Evolutionary conservation across 768 basidiomycete genomes (phyloP), one percentile per base, ranked within the genome.

Genomic region (Artomyces pyxidatus): DNA sequence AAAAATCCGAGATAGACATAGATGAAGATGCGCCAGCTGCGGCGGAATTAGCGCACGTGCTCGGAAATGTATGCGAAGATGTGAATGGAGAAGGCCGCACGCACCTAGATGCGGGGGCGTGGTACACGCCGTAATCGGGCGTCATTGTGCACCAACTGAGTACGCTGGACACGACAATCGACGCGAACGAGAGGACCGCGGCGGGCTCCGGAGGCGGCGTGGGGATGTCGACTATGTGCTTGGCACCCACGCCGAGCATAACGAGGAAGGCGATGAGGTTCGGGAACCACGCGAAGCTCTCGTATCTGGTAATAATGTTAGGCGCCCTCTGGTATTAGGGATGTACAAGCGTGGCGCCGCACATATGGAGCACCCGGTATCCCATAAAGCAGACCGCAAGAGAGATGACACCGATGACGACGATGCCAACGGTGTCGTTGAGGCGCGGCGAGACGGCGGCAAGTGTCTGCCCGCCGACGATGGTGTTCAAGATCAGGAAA

Each of bases 111-210:
- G 62, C 63, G 19, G 60, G 57, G 25, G 57, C 59, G 54, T 77
- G 73, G 51, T 75, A 76, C 19, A 73, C 69, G 7, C 73, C 73
- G 45, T 75, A 76, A 49, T 78, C 76, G 1, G 73, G 63, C 0
- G 67, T 71, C 63, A 76, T 65, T 2, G 67, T 53, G 43, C 67
- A 68, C 66, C 67, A 73, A 42, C 71, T 69, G 51, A 75, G 61
- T 10, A 74, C 63, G 43, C 68, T 74, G 0, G 76, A 68, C 2
- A 69, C 68, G 25, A 74, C 54, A 1, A 70, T 68, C 2, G 75
- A 71, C 4, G 69, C 65, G 58, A 72, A 78, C 2, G 74, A 70
- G 30, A 78, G 51, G 1, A 76, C 54, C 1, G 56, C 51, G 1
- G 65, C 51, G 1, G 65, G 57, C 0, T 66, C 68, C 1, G 72